These are phyloP conservation scores for Fusarium albidum DNA, from an alignment of 2,329 filamentous ascomycete genomes.

Conservation along the genomic window DNA sequence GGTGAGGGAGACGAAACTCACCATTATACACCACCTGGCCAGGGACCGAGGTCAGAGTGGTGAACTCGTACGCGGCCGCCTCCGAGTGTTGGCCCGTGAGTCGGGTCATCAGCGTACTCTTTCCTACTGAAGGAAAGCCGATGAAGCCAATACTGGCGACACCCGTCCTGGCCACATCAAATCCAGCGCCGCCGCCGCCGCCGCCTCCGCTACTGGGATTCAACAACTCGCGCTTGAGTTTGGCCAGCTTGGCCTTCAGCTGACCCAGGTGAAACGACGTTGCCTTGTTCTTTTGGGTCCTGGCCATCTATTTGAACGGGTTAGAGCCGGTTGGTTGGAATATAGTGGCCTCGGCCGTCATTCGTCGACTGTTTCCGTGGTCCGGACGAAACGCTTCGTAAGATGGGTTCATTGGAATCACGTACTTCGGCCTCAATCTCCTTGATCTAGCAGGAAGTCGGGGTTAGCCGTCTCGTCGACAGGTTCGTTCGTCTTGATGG, in stretches of 20 bases:
- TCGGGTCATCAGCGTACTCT: conserved; percentile 95
- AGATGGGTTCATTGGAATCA: conserved; percentile 33
- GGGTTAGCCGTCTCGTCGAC: conserved; percentile 44
- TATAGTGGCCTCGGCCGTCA: conserved; percentile 6
- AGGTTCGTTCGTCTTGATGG: conserved; percentile 4
- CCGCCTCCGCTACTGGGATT: conserved; percentile 86
- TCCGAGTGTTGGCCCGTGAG: conserved; percentile 97
- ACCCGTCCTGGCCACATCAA: conserved; percentile 97
- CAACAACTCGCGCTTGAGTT: conserved; percentile 94
- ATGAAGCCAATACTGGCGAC: conserved; percentile 98
- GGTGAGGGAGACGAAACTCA: conserved; percentile 42
- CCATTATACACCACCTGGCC: conserved; percentile 96
- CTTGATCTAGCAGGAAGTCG: conserved; percentile 75
- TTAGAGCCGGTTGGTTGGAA: conserved; percentile 24
- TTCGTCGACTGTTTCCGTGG: conserved; percentile 9
- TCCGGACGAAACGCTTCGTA: conserved; percentile 16
- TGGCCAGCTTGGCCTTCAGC: conserved; percentile 97
- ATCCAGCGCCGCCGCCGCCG: conserved; percentile 80
- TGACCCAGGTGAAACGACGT: conserved; percentile 95
- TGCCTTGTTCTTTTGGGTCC: conserved; percentile 96
- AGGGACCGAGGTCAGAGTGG: conserved; percentile 95
- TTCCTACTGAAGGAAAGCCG: conserved; percentile 97
- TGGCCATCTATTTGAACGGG: conserved; percentile 75
- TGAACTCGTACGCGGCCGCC: conserved; percentile 98
- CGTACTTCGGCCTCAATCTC: conserved; percentile 93